These are phyloP conservation scores for Rhizophora apiculata DNA, from an alignment of 345 rosid genomes.

Conservation along the genomic window DNA sequence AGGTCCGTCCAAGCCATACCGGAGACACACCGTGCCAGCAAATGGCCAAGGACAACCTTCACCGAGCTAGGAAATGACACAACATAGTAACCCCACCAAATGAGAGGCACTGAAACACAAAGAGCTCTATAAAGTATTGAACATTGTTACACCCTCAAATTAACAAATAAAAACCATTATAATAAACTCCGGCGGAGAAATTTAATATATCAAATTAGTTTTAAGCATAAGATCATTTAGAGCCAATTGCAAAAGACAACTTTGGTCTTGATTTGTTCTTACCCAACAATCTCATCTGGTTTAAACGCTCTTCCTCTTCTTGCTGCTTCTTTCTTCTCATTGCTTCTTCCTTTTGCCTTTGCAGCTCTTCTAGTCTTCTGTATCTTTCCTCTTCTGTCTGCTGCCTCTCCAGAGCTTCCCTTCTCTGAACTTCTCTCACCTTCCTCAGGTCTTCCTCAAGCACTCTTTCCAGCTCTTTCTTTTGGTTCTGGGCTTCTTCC, in stretches of 20 bases:
- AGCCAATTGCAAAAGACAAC: slow-evolving; percentile 78
- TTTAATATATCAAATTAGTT: too few species aligned
- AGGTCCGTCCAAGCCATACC: too few species aligned
- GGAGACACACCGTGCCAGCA: too few species aligned
- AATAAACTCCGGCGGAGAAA: too few species aligned
- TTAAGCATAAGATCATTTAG: slow-evolving; percentile 45
- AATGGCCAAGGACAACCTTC: too few species aligned
- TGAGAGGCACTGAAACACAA: too few species aligned
- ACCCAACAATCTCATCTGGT: slow-evolving; percentile 90
- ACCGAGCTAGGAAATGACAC: too few species aligned
- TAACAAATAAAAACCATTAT: too few species aligned
- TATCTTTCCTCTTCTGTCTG: slow-evolving; percentile 81
- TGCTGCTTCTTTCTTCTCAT: slow-evolving; percentile 78
- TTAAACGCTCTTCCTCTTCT: slow-evolving; percentile 83
- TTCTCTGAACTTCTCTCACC: slow-evolving; percentile 77
- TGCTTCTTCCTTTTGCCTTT: slow-evolving; percentile 79
- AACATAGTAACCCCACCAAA: too few species aligned
- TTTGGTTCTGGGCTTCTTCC: slow-evolving; percentile 69
- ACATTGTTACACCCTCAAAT: too few species aligned
- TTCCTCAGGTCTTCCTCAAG: slow-evolving; percentile 67
- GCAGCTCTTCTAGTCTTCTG: slow-evolving; percentile 71
- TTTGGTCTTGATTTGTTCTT: slow-evolving; percentile 95
- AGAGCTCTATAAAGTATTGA: too few species aligned
- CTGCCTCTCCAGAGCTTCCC: slow-evolving; percentile 83
- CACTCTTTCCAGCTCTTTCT: slow-evolving; percentile 70